phyloP scores from a whole-genome alignment of 805 yeast species.

The Spencermartinsiella europaea region DNA sequence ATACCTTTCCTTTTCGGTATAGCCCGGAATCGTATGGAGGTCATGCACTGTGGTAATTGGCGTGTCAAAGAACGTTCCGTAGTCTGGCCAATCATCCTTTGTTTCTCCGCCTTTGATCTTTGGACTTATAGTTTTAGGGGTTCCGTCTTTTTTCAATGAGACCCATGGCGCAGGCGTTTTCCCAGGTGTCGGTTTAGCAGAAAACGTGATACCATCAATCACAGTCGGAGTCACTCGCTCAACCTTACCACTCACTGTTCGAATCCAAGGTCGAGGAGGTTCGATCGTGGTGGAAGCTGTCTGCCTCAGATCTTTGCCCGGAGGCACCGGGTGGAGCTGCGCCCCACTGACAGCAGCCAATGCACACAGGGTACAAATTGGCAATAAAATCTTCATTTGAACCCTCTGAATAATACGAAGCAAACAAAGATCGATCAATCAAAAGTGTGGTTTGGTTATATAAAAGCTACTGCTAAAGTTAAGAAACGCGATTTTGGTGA shows the following conservation, averaged over 20 bases:
- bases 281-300: conserved; percentile 1
- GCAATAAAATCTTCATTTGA: too few relatives aligned
- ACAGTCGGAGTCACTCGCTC: conserved; percentile 65
- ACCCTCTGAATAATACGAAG: too few relatives aligned
- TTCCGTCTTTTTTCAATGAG: conserved; percentile 67
- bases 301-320: too few relatives aligned
- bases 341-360: too few relatives aligned
- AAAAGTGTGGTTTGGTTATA: too few relatives aligned
- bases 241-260: conserved; percentile 57
- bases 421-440: too few relatives aligned
- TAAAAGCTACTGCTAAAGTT: too few relatives aligned
- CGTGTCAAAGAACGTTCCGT: conserved; percentile 71
- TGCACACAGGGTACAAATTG: too few relatives aligned
- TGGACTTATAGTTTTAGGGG: conserved; percentile 75
- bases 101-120: conserved; percentile 67
- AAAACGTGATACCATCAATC: conserved; percentile 57
- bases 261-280: conserved; percentile 50
- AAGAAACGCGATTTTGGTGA: too few relatives aligned
- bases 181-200: conserved; percentile 42
- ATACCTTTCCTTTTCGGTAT: conserved; percentile 31
- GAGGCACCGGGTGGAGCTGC: too few relatives aligned
- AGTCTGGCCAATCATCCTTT: conserved; percentile 62
- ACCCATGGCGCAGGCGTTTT: conserved; percentile 78
- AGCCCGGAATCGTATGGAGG: conserved; percentile 53
- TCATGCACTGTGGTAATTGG: conserved; percentile 52